Evolutionary conservation across 179 eudicot species (phyloP).

Genomic region (Camellia oleifera): DNA sequence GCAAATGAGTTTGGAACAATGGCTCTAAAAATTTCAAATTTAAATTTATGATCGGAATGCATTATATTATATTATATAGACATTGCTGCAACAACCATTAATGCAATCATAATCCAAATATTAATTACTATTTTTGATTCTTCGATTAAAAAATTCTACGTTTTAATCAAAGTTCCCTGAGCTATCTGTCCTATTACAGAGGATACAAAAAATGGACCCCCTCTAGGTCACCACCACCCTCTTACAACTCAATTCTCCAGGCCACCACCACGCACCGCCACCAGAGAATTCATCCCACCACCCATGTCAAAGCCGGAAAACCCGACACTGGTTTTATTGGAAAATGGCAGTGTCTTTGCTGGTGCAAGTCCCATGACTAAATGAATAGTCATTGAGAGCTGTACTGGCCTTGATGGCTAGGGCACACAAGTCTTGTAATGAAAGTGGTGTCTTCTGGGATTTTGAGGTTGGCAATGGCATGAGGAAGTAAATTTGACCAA

Average conservation of each 20-base stretch:
- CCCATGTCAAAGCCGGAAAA: background rate
- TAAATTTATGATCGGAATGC: too few relatives aligned
- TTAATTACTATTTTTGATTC: too few relatives aligned
- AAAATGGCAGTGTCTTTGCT: background rate
- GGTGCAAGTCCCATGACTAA: background rate
- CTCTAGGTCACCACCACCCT: background rate
- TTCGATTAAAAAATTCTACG: too few relatives aligned
- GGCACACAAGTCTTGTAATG: conserved; percentile 56
- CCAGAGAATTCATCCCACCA: background rate
- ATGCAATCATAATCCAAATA: too few relatives aligned
- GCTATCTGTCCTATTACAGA: too few relatives aligned
- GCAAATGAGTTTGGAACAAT: too few relatives aligned
- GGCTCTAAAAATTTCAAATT: too few relatives aligned
- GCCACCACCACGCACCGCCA: background rate
- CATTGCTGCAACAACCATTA: too few relatives aligned
- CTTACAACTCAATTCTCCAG: conserved; percentile 1
- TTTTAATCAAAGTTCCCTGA: too few relatives aligned
- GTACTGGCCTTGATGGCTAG: conserved; percentile 56
- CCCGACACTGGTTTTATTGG: background rate
- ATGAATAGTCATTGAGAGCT: conserved; percentile 11
- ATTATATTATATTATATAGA: too few relatives aligned
- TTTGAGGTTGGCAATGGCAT: conserved; percentile 47
- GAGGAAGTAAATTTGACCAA: conserved; percentile 53
- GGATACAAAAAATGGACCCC: background rate
- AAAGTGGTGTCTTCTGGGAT: conserved; percentile 31